Evolutionary conservation across 805 yeast genomes (phyloP), one percentile per base, ranked within the genome.

Genomic region (Vanderwaltozyma yarrowii): DNA sequence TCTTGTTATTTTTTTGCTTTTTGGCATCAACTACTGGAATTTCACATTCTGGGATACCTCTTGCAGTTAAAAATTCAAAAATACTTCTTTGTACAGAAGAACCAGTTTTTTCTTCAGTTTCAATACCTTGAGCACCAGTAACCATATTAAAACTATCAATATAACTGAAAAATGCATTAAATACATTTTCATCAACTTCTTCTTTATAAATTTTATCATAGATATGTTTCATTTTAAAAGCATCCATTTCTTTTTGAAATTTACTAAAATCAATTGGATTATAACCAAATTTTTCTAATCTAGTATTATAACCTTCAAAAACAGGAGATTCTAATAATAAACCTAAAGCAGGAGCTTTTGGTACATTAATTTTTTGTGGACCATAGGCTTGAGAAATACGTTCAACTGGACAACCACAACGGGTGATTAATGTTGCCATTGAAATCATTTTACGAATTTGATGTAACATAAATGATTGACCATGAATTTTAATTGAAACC

Each of bases 371-470:
- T 52, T 79, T 83, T 29, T 72, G 72, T 2, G 75, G 69, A 5
- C 77, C 76, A 56, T 85, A 92, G 3, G 95, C 83, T 51, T 85
- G 84, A 8, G 65, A 56, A 44, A 92, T 83, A 50, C 95, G 75
- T 19, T 72, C 71, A 24, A 74, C 54, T 3, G 96, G 95, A 54
- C 88, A 77, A 10, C 95, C 92, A 15, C 92, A 78, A 54, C 98
- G 73, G 17, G 89, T 78, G 14, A 83, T 76, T 40, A 89, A 67
- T 0, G 88, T 75, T 1, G 94, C 95, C 94, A 89, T 80, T 17
- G 96, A 89, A 42, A 92, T 85, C 97, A 92, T 92, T 58, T 92
- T 92, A 58, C 98, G 78, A 55, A 92, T 92, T 69, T 89, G 98
- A 64, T 89, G 97, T 45, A 92, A 70, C 97, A 92, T 92, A 62